Evolutionary conservation across 768 basidiomycete species (phyloP).

Genomic region (Dictyophora rubrovolvata): DNA sequence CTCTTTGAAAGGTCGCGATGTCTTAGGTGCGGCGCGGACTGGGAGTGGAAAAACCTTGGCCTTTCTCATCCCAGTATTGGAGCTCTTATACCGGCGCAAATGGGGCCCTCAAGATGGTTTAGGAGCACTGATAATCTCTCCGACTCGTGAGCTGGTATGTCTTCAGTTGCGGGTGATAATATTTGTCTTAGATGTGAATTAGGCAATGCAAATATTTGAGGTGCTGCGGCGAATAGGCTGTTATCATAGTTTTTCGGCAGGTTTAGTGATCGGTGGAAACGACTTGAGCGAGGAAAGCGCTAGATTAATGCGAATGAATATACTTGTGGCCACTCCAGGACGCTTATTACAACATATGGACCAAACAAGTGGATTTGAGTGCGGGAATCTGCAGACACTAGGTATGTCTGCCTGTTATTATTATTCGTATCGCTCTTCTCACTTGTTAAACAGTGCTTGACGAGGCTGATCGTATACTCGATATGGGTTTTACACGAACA

Average conservation of each 20-base stretch:
- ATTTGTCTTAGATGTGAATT: neutral
- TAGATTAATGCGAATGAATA: constrained; percentile 87
- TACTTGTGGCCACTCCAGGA: constrained; percentile 96
- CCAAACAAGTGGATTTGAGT: constrained; percentile 91
- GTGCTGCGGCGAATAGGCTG: constrained; percentile 89
- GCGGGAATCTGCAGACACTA: constrained; percentile 81
- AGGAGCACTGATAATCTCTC: constrained; percentile 88
- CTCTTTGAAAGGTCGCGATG: constrained; percentile 52
- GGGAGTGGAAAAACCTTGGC: constrained; percentile 71
- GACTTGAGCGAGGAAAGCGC: constrained; percentile 88
- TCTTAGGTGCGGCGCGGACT: constrained; percentile 60
- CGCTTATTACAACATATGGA: constrained; percentile 96
- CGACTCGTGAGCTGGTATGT: constrained; percentile 83
- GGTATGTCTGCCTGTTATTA: constrained; percentile 42
- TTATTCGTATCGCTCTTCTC: neutral
- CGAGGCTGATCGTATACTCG: constrained; percentile 92
- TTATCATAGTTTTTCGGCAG: constrained; percentile 87
- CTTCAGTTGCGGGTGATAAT: neutral
- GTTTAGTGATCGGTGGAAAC: constrained; percentile 94
- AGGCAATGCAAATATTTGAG: constrained; percentile 98
- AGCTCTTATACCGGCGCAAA: constrained; percentile 50
- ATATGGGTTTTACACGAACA: constrained; percentile 90
- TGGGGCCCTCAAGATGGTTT: constrained; percentile 69
- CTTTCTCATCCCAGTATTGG: constrained; percentile 58
- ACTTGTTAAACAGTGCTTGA: constrained; percentile 58